Base-by-base conservation (phyloP, 768 basidiomycete genomes). In the Collybiopsis confluens region DNA sequence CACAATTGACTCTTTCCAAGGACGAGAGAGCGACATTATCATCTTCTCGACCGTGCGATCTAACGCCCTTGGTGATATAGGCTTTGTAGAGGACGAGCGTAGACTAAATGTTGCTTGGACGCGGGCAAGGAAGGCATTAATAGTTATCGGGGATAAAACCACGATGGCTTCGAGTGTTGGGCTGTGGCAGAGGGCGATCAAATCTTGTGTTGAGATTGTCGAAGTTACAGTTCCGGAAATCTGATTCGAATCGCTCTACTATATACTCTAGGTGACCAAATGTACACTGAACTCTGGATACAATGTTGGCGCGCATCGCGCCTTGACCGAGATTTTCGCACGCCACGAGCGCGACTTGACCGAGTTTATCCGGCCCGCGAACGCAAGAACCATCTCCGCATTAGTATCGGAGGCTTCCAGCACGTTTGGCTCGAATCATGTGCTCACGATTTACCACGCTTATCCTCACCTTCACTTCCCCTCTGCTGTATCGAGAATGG, bases 81-180 rank as follows among this genome's bases (percentile, higher is more conserved):
- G 85, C 4, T 88, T 87, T 57, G 67, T 86, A 30, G 81, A 82
- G 23, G 83, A 85, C 64, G 73, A 69, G 44, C 68, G 83, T 52
- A 61, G 83, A 57, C 62, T 84, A 60, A 85, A 88, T 59, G 85
- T 88, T 7, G 83, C 83, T 72, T 87, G 84, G 85, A 88, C 86
- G 13, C 68, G 86, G 1, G 81, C 85, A 1, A 70, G 73, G 57
- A 59, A 80, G 30, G 85, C 74, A 0, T 62, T 87, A 58, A 75
- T 88, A 49, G 69, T 88, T 27, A 69, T 86, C n/a, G 85, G 85
- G 0, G 77, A 85, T 62, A 67, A 68, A 26, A 63, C 60, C 1
- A 86, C 84, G 8, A 68, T 86, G 70, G 68, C 61, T 5, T 65
- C 62, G 35, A 64, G 58, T 35, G 74, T 74, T 23, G 56, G 60